phyloP scores from a whole-genome alignment of 1,284 basidiomycete genomes.

The Puccinia triticina region DNA sequence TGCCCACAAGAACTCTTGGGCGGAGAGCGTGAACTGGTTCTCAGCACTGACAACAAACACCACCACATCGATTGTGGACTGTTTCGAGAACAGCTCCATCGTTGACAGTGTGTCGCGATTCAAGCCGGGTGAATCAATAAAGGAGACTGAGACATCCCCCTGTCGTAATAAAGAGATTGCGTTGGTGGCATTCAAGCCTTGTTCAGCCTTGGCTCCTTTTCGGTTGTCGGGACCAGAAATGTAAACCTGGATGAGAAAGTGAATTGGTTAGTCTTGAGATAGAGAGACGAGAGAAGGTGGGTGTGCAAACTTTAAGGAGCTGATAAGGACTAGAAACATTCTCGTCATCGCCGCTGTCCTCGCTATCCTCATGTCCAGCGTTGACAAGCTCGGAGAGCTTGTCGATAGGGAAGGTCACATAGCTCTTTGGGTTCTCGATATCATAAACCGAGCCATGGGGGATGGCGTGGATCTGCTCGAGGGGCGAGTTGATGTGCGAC shows the following conservation, averaged over 20 bases:
- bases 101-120: constrained; percentile 96
- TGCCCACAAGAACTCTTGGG: constrained; percentile 89
- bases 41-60: constrained; percentile 98
- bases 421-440: constrained; percentile 74
- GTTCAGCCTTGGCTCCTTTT: constrained; percentile 30
- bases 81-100: constrained; percentile 90
- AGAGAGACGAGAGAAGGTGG: too few species aligned
- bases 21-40: constrained; percentile 96
- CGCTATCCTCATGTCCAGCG: constrained; percentile 68
- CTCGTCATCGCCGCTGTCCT: constrained; percentile 62
- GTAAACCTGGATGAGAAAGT: constrained; percentile 21
- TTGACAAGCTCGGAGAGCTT: constrained; percentile 78
- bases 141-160: constrained; percentile 93
- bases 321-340: constrained; percentile 39
- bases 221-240: constrained; percentile 18
- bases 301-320: constrained; percentile 24
- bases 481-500: constrained; percentile 70
- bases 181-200: constrained; percentile 63
- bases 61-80: constrained; percentile 97
- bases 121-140: constrained; percentile 96
- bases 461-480: constrained; percentile 75
- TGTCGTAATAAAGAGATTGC: constrained; percentile 80
- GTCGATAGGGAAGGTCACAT: constrained; percentile 69
- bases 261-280: neutral
- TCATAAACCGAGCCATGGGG: constrained; percentile 71